Evolutionary conservation across 148 eudicot genomes (phyloP).

Genomic region (Polygonum maritimum): DNA sequence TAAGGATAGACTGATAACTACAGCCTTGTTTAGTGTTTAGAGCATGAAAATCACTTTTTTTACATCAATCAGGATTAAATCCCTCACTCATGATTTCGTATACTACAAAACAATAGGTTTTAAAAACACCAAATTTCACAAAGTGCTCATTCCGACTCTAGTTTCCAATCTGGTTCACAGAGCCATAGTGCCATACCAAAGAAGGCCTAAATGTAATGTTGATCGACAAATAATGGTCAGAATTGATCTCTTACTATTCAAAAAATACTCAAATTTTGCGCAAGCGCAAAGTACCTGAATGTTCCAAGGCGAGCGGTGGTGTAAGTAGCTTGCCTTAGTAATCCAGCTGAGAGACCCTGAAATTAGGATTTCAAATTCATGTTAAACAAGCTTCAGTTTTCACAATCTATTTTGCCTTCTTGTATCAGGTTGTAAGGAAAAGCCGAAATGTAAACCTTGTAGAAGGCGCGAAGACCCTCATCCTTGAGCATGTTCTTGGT

Average conservation of each 20-base stretch:
- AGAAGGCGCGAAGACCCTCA: slow-evolving; percentile 45
- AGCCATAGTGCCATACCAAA: no score
- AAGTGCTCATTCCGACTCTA: not conserved
- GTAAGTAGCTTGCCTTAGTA: slow-evolving; percentile 93
- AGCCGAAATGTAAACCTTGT: slow-evolving; percentile 26
- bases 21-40: no score
- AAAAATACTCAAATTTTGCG: not conserved
- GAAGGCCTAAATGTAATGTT: no score
- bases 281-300: slow-evolving; percentile 44
- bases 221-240: no score
- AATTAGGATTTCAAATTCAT: not conserved
- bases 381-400: not conserved
- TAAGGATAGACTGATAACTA: no score
- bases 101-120: no score
- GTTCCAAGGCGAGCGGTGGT: slow-evolving; percentile 94
- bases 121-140: not conserved
- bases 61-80: no score
- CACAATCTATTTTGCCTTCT: not conserved
- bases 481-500: slow-evolving; percentile 38
- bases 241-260: no score
- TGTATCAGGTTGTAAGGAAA: not conserved
- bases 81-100: no score
- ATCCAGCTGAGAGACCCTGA: slow-evolving; percentile 83
- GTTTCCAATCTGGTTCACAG: no score
- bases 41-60: no score